Evolutionary conservation across 495 filamentous ascomycete genomes (phyloP).

Genomic region (Cryomyces antarcticus): DNA sequence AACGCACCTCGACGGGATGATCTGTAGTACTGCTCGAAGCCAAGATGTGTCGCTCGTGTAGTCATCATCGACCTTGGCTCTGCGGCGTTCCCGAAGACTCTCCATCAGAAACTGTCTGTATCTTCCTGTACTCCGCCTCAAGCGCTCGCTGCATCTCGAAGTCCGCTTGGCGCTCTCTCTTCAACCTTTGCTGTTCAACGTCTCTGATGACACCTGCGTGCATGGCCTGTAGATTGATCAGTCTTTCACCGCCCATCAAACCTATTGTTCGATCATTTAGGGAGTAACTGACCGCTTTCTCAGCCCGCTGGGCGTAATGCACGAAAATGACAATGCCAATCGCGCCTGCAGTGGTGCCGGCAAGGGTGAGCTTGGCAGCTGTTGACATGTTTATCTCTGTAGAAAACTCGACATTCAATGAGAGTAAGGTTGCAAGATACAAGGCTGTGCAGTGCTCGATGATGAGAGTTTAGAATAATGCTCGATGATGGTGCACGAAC

Average conservation of each 20-base stretch:
- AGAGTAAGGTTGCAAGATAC: background rate
- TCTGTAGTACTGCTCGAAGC: too few species aligned
- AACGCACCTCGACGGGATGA: too few species aligned
- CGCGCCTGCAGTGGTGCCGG: slow-evolving; percentile 54
- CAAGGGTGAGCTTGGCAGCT: slow-evolving; percentile 69
- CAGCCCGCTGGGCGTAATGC: slow-evolving; percentile 68
- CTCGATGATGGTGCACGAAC: too few species aligned
- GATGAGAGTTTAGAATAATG: too few species aligned
- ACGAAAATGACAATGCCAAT: slow-evolving; percentile 65
- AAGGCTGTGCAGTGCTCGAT: background rate
- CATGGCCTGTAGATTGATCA: slow-evolving; percentile 49
- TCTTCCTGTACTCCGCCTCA: slow-evolving; percentile 76
- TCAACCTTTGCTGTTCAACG: slow-evolving; percentile 80
- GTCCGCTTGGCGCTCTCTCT: slow-evolving; percentile 62
- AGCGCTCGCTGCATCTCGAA: slow-evolving; percentile 78
- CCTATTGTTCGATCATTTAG: background rate
- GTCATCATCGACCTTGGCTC: too few species aligned
- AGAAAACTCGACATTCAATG: background rate
- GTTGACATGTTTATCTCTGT: slow-evolving; percentile 45
- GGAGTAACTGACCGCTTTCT: slow-evolving; percentile 48
- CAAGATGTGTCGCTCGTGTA: too few species aligned
- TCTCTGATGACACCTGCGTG: slow-evolving; percentile 86
- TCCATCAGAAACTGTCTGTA: slow-evolving; percentile 43
- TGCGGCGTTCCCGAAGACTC: background rate
- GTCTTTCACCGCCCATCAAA: background rate